A percentile compares a stretch with the other conserved stretches of the same genome.
Conservation (phyloP, 352 stramenopile genomes). For the Elongisporangium undulatum region DNA sequence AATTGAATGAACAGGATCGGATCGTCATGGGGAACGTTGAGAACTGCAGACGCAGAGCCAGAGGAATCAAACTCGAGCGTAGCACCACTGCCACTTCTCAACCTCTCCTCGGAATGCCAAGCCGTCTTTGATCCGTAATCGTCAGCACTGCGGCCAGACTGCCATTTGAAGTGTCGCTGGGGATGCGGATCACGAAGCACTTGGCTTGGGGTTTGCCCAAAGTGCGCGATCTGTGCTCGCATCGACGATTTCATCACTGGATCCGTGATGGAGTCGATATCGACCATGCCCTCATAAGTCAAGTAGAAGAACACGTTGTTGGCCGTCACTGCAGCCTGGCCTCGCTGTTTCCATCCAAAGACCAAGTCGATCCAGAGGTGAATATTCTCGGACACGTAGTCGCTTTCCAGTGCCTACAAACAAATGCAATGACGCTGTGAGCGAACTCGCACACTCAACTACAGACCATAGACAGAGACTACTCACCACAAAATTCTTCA, state of each 20-base stretch:
- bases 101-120: background rate
- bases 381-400: slow-evolving; percentile 78
- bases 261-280: slow-evolving; percentile 95
- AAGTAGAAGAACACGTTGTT: slow-evolving; percentile 99
- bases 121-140: background rate
- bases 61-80: background rate
- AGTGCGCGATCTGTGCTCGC: slow-evolving; percentile 97
- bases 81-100: background rate
- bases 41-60: slow-evolving; percentile 4
- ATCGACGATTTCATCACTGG: slow-evolving; percentile 91
- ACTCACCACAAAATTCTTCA: slow-evolving; percentile 80
- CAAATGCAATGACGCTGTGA: background rate
- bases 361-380: slow-evolving; percentile 90
- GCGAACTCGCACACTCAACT: background rate
- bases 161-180: slow-evolving; percentile 23
- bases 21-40: slow-evolving; percentile 55
- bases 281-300: slow-evolving; percentile 98
- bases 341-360: slow-evolving; percentile 73
- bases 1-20: slow-evolving; percentile 52
- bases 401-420: slow-evolving; percentile 83
- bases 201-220: slow-evolving; percentile 97
- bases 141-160: background rate
- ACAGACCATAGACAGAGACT: slow-evolving; percentile 2
- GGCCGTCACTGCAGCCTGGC: slow-evolving; percentile 82
- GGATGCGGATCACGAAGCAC: slow-evolving; percentile 90